These are phyloP conservation scores for Vigna reflexopilosa DNA, from an alignment of 306 rosid species.

Conservation along the genomic window DNA sequence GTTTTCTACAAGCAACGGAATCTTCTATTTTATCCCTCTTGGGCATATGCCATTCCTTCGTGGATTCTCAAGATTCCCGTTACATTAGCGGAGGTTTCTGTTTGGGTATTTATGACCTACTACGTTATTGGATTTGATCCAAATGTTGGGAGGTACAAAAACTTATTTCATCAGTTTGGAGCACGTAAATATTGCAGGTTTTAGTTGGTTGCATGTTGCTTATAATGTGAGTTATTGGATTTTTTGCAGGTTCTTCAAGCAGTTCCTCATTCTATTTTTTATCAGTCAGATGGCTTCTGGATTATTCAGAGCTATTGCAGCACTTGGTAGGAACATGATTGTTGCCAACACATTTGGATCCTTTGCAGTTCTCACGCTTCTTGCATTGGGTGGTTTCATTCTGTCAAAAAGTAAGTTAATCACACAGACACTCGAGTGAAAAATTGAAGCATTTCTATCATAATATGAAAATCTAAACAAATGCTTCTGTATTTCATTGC, in stretches of 20 bases:
- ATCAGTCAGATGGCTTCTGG: constrained; percentile 59
- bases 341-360: constrained; percentile 60
- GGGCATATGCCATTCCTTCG: constrained; percentile 68
- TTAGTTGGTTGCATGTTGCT: constrained; percentile 14
- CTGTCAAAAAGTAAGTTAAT: constrained; percentile 50
- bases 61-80: constrained; percentile 71
- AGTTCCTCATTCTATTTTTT: constrained; percentile 47
- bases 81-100: constrained; percentile 50
- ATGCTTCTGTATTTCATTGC: constrained; percentile 30
- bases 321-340: constrained; percentile 56
- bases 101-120: constrained; percentile 68
- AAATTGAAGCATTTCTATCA: not conserved
- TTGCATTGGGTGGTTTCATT: constrained; percentile 59
- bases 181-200: not conserved
- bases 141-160: constrained; percentile 56
- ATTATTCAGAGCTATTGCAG: constrained; percentile 55
- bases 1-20: constrained; percentile 75
- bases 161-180: constrained; percentile 11
- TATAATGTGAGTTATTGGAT: constrained; percentile 14
- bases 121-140: constrained; percentile 72
- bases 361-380: constrained; percentile 49
- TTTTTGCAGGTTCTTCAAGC: constrained; percentile 56
- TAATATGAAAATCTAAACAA: not conserved
- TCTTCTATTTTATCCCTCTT: constrained; percentile 69
- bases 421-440: not conserved